A percentile compares a stretch with the other conserved stretches of the same genome.
Conservation (phyloP, 108 stramenopile genomes). For the Pseudonitzschia delicatissima region DNA sequence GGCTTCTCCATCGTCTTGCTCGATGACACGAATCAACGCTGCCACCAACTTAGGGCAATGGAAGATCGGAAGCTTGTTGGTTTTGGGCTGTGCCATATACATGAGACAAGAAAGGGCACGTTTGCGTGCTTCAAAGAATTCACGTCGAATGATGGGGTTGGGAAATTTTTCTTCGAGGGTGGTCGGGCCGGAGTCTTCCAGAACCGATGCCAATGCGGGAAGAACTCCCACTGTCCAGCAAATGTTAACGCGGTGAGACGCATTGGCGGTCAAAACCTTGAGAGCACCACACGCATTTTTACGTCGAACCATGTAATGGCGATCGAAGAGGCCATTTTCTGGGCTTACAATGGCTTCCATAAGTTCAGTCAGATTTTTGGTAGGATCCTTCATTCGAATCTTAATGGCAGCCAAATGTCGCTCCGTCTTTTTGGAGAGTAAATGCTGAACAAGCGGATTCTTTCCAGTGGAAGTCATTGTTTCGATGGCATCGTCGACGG, state of each 20-base stretch:
- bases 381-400: conserved; percentile 62
- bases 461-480: neutral
- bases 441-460: conserved; percentile 22
- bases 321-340: conserved; percentile 34
- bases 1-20: conserved; percentile 39
- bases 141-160: conserved; percentile 38
- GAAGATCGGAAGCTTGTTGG: conserved; percentile 70
- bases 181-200: conserved; percentile 37
- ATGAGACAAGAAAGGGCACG: conserved; percentile 56
- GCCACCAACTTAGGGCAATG: conserved; percentile 63
- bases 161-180: conserved; percentile 34
- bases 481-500: conserved; percentile 1
- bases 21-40: conserved; percentile 43
- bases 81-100: conserved; percentile 53
- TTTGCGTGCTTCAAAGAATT: conserved; percentile 60
- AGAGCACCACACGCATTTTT: conserved; percentile 86
- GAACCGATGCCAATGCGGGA: conserved; percentile 60
- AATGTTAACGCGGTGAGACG: conserved; percentile 53
- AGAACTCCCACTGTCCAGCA: conserved; percentile 80
- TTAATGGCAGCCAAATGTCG: conserved; percentile 26
- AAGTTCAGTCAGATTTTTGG: conserved; percentile 44
- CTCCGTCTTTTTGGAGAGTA: conserved; percentile 22
- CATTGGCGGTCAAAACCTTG: conserved; percentile 65
- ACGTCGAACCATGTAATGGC: conserved; percentile 67
- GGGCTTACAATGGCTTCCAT: conserved; percentile 44